phyloP scores from a whole-genome alignment of 495 filamentous ascomycete species.

The Penicillium steckii region DNA sequence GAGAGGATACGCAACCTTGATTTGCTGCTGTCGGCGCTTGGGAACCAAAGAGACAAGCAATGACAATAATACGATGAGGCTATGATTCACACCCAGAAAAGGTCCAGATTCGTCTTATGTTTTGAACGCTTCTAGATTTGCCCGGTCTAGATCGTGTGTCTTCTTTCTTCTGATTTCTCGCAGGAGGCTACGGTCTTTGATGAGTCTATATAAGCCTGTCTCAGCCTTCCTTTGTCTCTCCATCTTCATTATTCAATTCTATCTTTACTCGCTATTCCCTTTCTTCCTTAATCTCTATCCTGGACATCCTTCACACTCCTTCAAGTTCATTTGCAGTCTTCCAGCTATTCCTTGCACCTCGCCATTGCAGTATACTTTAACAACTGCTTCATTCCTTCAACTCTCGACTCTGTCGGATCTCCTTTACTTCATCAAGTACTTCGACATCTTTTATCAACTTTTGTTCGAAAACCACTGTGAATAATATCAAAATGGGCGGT shows the following conservation, averaged over 20 bases:
- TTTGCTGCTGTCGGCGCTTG: slow-evolving; percentile 5
- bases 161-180: neutral
- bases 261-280: slow-evolving; percentile 1
- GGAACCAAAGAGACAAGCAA: neutral
- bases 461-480: neutral
- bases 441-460: neutral
- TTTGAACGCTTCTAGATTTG: slow-evolving; percentile 13
- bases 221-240: neutral
- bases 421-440: neutral
- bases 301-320: neutral
- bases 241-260: neutral
- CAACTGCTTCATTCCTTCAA: neutral
- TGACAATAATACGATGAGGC: neutral
- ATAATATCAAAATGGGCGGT: slow-evolving; percentile 22
- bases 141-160: slow-evolving; percentile 15
- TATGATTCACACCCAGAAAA: neutral
- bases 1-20: neutral
- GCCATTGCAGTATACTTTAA: neutral
- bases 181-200: slow-evolving; percentile 6
- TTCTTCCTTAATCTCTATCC: neutral
- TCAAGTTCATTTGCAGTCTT: neutral
- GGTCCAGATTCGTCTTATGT: slow-evolving; percentile 12
- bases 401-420: neutral
- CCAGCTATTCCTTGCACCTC: neutral
- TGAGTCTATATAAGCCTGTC: slow-evolving; percentile 5